Evolutionary conservation across 2,329 filamentous ascomycete species (phyloP), one percentile per base, ranked within the genome.

Genomic region (Hypoxylon sp.): DNA sequence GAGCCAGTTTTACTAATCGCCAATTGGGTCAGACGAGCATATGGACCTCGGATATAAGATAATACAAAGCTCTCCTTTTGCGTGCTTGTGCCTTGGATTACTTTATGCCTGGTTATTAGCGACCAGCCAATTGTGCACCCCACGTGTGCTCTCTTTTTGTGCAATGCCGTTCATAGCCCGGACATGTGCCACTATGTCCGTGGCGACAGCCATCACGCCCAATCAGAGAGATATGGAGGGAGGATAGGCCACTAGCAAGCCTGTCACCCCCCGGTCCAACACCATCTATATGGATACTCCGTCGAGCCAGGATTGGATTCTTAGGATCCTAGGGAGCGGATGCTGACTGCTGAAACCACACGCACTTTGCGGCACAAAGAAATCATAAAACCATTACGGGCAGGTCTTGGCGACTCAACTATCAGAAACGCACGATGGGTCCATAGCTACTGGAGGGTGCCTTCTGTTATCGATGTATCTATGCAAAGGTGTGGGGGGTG

Each of bases 341-440:
- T 55, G 64, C 61, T 68, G 55, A 65, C 65, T 68, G 53, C 67
- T 68, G 71, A 73, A 70, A 72, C 73, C 60, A 50, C 57, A 63
- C 67, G 51, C 70, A 65, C 51, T 47, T 68, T 67, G 67, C 69
- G 58, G 58, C 67, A 67, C 47, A 51, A 55, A 24, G 60, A 47
- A 61, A 50, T 65, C 42, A 63, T 44, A 54, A 54, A 67, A 72
- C 64, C 58, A 67, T 74, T 71, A 42, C 68, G 71, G 71, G 72
- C 70, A 74, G 65, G 74, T 68, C 75, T 76, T 76, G 75, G 75
- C 75, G 70, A 70, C 51, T 73, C 59, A 71, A 71, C 67, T 61
- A 66, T 67, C 44, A 63, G 62, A 69, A 65, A 70, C 67, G 57
- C 57, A 61, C 53, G 37, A 58, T 54, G 62, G 37, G 26, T 26